Evolutionary conservation across 75 land plant species (phyloP), one percentile per base, ranked within the genome.

Genomic region (Cupressus sempervirens): DNA sequence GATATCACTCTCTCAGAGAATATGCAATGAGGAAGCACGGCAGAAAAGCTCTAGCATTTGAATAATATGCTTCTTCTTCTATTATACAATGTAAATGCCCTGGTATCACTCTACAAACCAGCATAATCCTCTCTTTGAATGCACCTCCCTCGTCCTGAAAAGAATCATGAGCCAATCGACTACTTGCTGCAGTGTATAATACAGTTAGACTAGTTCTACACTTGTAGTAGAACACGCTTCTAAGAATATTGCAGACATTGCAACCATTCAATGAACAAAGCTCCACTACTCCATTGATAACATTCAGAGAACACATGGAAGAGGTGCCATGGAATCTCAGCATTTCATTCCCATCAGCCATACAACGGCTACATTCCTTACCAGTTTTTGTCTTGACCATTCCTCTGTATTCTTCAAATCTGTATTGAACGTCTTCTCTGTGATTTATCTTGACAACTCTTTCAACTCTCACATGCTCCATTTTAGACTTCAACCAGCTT

Each of bases 331-430:
- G 89, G 81, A 95, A 95, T 76, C 94, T 70, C 88, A 95, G 89
- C 62, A 94, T 90, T 87, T 95, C 97, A 72, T 95, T 95, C 83
- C 97, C 97, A 82, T 95, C 99, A 52, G 97, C 97, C 23, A 89
- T 84, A 85, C 97, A 95, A 26, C 99, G 86, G 35, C 90, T 87
- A 56, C 89, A 82, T 84, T 81, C 67, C 84, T 72, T 84, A 72
- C 89, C 80, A 40, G 89, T 82, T 26, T 90, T 85, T 15, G 80
- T 26, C 83, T 91, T 91, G 48, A 93, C 94, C 70, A 54, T 68
- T 81, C 90, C 94, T 15, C 99, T 58, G 73, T 92, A 95, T 86
- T 93, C 93, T 86, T 97, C 98, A 87, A 97, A 97, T 83, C 91
- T 86, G 48, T 91, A 48, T 38, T 90, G 88, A 26, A 92, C 89